These are phyloP conservation scores for Schoenoplectus tabernaemontani DNA, from an alignment of 202 grass and related monocot genomes.

Conservation along the genomic window DNA sequence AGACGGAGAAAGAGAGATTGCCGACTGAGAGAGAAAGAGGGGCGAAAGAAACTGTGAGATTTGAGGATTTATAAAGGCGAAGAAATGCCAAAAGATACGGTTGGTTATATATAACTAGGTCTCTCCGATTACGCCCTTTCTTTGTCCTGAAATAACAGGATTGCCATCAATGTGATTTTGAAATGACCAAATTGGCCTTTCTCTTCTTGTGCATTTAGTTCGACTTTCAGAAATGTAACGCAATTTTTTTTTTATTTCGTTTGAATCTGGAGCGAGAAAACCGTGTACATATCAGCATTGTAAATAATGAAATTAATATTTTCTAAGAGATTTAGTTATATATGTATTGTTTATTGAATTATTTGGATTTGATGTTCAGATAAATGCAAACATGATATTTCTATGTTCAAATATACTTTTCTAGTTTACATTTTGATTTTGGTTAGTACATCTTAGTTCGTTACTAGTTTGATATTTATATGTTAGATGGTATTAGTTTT, in stretches of 20 bases:
- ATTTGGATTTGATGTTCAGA: no score
- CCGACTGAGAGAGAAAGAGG: neutral
- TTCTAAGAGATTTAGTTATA: no score
- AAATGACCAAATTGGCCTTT: neutral
- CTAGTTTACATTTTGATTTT: neutral
- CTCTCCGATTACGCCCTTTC: neutral
- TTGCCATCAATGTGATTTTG: neutral
- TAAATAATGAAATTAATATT: no score
- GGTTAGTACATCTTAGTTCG: no score
- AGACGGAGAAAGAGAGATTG: neutral
- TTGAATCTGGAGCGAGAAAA: no score
- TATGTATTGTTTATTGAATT: no score
- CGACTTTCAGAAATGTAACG: neutral
- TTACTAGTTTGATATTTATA: neutral
- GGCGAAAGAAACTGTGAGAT: neutral
- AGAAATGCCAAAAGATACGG: neutral
- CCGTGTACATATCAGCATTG: no score
- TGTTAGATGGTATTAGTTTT: neutral
- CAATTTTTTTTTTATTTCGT: no score
- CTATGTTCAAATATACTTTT: no score
- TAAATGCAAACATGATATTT: no score
- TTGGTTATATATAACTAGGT: neutral
- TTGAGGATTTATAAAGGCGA: slow-evolving; percentile 10
- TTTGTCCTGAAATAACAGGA: neutral
- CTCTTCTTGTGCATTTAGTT: neutral